phyloP scores from a whole-genome alignment of 2,329 filamentous ascomycete genomes.

The Talaromyces sp. region DNA sequence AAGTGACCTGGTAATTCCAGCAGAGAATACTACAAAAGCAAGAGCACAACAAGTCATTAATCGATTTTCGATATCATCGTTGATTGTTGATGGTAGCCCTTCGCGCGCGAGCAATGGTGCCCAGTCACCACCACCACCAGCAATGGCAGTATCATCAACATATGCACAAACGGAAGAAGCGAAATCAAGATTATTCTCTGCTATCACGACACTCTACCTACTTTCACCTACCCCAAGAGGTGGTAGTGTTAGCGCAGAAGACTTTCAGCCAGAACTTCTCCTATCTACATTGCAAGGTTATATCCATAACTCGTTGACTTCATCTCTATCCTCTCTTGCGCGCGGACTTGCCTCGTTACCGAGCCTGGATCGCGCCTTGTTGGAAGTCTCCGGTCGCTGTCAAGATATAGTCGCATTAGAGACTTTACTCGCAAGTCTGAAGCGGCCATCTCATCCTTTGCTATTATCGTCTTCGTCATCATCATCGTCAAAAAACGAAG shows the following conservation, averaged over 20 bases:
- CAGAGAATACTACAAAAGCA: conserved; percentile 68
- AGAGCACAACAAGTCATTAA: conserved; percentile 72
- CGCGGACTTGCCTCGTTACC: conserved; percentile 75
- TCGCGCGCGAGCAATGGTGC: conserved; percentile 14
- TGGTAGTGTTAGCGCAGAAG: conserved; percentile 40
- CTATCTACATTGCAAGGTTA: conserved; percentile 74
- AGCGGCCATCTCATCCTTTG: conserved; percentile 64
- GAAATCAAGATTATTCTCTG: conserved; percentile 66
- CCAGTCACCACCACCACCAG: conserved; percentile 23
- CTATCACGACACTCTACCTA: conserved; percentile 71
- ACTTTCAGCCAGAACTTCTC: conserved; percentile 64
- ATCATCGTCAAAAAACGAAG: not conserved
- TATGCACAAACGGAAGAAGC: conserved; percentile 66
- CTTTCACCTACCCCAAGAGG: conserved; percentile 62
- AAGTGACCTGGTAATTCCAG: conserved; percentile 62
- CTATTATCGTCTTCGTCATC: conserved; percentile 32
- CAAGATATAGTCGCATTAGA: conserved; percentile 90
- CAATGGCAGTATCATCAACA: conserved; percentile 34
- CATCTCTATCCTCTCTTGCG: conserved; percentile 68
- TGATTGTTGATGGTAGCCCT: conserved; percentile 32
- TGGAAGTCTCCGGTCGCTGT: conserved; percentile 76
- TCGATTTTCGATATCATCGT: conserved; percentile 70
- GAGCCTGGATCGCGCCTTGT: conserved; percentile 71
- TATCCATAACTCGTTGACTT: conserved; percentile 72
- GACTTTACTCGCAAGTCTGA: conserved; percentile 64